Conservation (phyloP, 1,139 yeast species). For the Taiozyma sp. region DNA sequence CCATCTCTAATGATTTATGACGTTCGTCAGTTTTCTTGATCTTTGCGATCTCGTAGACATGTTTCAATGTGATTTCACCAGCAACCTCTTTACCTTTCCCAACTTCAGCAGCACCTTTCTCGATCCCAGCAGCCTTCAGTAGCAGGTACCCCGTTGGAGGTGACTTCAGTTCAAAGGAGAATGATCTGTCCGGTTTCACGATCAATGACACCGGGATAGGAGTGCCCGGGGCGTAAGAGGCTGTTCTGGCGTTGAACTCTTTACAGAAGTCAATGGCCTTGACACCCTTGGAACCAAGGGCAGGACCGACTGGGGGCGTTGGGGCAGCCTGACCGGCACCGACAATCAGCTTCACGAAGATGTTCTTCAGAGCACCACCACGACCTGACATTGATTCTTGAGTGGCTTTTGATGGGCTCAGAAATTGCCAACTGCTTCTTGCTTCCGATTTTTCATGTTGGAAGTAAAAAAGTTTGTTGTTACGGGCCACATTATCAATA, state of each 20-base stretch:
- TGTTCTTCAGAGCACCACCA: conserved; percentile 25
- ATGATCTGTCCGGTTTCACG: conserved; percentile 89
- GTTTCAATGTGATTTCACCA: conserved; percentile 80
- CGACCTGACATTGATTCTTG: conserved; percentile 18
- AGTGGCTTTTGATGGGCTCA: neutral
- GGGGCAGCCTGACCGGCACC: conserved; percentile 99
- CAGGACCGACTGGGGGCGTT: conserved; percentile 99
- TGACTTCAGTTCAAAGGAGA: conserved; percentile 78
- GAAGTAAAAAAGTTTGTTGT: neutral
- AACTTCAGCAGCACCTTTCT: conserved; percentile 61
- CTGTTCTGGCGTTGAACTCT: conserved; percentile 96
- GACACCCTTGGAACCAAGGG: conserved; percentile 96
- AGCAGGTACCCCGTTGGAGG: conserved; percentile 91
- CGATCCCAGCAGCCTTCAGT: conserved; percentile 76
- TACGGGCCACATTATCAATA: neutral
- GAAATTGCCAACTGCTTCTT: neutral
- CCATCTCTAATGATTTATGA: conserved; percentile 65
- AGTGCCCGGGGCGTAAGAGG: conserved; percentile 73
- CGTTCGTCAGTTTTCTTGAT: conserved; percentile 84
- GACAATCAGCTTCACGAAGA: conserved; percentile 81
- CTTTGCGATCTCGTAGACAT: conserved; percentile 90
- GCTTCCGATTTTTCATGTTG: neutral
- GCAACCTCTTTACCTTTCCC: conserved; percentile 50
- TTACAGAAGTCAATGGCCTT: conserved; percentile 98
- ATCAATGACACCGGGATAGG: conserved; percentile 86